Evolutionary conservation across 208 protist species (phyloP), one percentile per base, ranked within the genome.

Genomic region (Kentomonas sorsogonicus): DNA sequence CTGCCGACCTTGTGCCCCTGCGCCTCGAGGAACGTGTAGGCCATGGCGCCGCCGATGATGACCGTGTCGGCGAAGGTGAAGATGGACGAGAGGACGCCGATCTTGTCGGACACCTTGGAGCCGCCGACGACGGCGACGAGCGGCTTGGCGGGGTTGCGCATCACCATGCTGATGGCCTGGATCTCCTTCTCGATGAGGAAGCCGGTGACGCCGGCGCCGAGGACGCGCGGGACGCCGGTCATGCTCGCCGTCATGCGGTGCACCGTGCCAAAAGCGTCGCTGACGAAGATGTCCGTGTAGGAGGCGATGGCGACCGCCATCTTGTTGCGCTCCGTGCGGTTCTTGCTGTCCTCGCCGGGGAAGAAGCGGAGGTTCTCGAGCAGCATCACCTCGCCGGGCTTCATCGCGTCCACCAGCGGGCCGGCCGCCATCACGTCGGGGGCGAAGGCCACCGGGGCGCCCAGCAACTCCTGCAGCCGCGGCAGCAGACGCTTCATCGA

Each of bases 361-460:
- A 99, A 98, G 80, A 99, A 99, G 50, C 99, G 95, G n/a, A 99
- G 66, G 76, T 99, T 99, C 83, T 99, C 98, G 23, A 99, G 81
- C 6, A 99, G 79, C 64, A 99, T 78, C 30, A 99, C 76, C 1
- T 86, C 82, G 26, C 97, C 97, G 60, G 79, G 74, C 54, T 83
- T 68, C 86, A 94, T 79, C 55, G 72, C 65, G 16, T 83, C 55
- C 27, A 95, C 81, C 48, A 82, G 59, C 23, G 53, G 44, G 30
- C 53, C 72, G 10, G 83, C 83, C 11, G 77, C 53, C 41, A 81
- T 63, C 18, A 84, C 60, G 53, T 89, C 77, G 10, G 63, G 39
- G 45, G 67, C 76, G 63, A 94, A 91, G 13, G 53, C 0, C 31
- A 95, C 83, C 16, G 72, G 59, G 39, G 71, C 63, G 2, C 54